Evolutionary conservation across 345 rosid species (phyloP).

Genomic region (Eucalyptus pauciflora): DNA sequence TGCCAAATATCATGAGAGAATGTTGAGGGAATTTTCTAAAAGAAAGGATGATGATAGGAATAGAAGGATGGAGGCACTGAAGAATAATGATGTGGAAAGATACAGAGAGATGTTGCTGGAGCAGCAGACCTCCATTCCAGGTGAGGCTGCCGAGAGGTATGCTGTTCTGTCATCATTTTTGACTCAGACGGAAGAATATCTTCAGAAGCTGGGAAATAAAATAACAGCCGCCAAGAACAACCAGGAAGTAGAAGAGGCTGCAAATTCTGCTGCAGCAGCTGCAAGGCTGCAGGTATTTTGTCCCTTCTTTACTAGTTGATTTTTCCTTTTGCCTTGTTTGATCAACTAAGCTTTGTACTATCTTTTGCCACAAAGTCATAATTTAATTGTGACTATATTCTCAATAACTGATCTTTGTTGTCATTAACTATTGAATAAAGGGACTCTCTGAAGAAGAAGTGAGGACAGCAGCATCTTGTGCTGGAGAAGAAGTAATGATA

Average conservation of each 20-base stretch:
- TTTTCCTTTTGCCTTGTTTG: not conserved
- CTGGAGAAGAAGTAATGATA: constrained; percentile 95
- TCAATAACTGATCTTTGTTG: not conserved
- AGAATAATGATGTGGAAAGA: constrained; percentile 99
- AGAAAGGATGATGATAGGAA: constrained; percentile 92
- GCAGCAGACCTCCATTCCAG: constrained; percentile 84
- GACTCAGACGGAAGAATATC: constrained; percentile 98
- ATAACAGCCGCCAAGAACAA: constrained; percentile 90
- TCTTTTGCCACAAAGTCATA: not conserved
- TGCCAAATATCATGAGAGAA: constrained; percentile 97
- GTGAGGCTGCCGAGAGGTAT: constrained; percentile 97
- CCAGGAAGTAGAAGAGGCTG: constrained; percentile 99
- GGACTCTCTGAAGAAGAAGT: constrained; percentile 99
- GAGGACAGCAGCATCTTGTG: constrained; percentile 86
- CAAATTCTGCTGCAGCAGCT: constrained; percentile 85
- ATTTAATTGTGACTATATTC: not conserved
- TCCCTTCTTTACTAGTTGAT: not conserved
- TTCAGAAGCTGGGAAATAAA: constrained; percentile 84
- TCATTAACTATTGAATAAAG: constrained; percentile 19
- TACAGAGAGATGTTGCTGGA: constrained; percentile 98
- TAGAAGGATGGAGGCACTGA: constrained; percentile 98
- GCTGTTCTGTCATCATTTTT: constrained; percentile 91
- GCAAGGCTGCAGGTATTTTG: constrained; percentile 75
- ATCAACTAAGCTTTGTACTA: not conserved
- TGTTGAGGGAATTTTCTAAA: constrained; percentile 92